Conservation (phyloP, 768 basidiomycete genomes). For the Rhodotorula babjevae region DNA sequence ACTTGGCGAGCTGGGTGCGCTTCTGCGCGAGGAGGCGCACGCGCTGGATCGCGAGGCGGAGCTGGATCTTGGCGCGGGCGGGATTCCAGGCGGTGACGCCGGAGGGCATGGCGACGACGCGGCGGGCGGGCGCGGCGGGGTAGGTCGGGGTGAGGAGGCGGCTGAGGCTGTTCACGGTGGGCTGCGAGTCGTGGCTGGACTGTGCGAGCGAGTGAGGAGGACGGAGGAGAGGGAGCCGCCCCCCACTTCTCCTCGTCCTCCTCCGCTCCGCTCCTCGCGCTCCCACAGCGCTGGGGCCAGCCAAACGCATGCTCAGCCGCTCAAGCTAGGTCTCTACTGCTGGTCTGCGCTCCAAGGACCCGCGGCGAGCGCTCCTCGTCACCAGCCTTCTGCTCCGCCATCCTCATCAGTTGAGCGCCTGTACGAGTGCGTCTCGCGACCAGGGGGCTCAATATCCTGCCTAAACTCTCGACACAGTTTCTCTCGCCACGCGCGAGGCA, state of each 20-base stretch:
- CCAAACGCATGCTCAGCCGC: too few species aligned
- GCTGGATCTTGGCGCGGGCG: constrained; percentile 24
- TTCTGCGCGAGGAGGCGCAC: constrained; percentile 58
- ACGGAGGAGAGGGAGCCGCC: background rate
- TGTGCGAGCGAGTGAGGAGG: background rate
- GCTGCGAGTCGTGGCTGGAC: background rate
- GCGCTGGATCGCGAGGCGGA: constrained; percentile 53
- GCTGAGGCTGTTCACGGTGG: constrained; percentile 14
- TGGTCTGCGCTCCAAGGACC: too few species aligned
- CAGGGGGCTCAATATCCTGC: too few species aligned
- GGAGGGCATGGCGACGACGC: constrained; percentile 1
- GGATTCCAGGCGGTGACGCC: constrained; percentile 14
- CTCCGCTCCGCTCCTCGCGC: background rate
- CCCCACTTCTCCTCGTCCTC: background rate
- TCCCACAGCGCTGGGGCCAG: too few species aligned
- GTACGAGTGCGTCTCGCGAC: too few species aligned
- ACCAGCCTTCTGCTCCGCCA: too few species aligned
- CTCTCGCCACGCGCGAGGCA: too few species aligned
- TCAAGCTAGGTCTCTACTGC: background rate
- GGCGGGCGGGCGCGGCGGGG: background rate
- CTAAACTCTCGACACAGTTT: too few species aligned
- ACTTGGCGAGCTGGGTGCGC: constrained; percentile 77
- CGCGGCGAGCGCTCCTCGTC: too few species aligned
- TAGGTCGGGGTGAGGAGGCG: background rate
- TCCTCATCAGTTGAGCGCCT: too few species aligned